Conservation (phyloP, 2,329 filamentous ascomycete genomes). For the Lachnellula cervina region DNA sequence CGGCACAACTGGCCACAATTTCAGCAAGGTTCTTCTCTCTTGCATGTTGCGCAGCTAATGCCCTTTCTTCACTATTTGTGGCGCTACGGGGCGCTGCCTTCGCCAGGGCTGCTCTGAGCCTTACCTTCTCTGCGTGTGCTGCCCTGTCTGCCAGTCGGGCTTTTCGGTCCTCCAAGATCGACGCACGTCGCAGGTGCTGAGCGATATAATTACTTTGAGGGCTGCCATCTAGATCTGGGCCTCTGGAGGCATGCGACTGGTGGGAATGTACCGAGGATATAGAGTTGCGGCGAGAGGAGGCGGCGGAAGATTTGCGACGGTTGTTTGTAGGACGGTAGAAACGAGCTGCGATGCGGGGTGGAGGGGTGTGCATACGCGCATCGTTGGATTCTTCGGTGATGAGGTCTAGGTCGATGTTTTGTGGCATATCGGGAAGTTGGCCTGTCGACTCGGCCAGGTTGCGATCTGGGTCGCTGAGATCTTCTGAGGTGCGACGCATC, state of each 20-base stretch:
- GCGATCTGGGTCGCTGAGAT: constrained; percentile 32
- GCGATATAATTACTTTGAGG: constrained; percentile 73
- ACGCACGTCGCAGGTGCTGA: constrained; percentile 73
- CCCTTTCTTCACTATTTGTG: constrained; percentile 67
- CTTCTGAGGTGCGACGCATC: constrained; percentile 30
- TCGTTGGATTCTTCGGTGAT: constrained; percentile 29
- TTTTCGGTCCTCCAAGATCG: constrained; percentile 75
- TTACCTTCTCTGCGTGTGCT: constrained; percentile 78
- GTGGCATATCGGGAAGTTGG: constrained; percentile 14
- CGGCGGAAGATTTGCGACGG: constrained; percentile 69
- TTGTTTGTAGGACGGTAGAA: constrained; percentile 65
- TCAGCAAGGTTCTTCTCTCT: constrained; percentile 77
- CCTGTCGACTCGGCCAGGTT: constrained; percentile 30
- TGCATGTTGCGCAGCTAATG: constrained; percentile 70
- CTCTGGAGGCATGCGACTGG: constrained; percentile 31
- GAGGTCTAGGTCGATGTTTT: constrained; percentile 25
- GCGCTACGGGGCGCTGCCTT: constrained; percentile 63
- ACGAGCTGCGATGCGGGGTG: constrained; percentile 71
- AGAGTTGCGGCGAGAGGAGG: constrained; percentile 75
- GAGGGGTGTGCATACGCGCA: constrained; percentile 51
- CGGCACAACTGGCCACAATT: constrained; percentile 74
- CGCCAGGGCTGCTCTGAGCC: constrained; percentile 66
- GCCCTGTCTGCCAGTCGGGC: constrained; percentile 75
- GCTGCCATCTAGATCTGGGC: constrained; percentile 39
- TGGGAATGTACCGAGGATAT: constrained; percentile 64